Conservation (phyloP, 2,329 filamentous ascomycete genomes). For the Nannizzia gypsea region DNA sequence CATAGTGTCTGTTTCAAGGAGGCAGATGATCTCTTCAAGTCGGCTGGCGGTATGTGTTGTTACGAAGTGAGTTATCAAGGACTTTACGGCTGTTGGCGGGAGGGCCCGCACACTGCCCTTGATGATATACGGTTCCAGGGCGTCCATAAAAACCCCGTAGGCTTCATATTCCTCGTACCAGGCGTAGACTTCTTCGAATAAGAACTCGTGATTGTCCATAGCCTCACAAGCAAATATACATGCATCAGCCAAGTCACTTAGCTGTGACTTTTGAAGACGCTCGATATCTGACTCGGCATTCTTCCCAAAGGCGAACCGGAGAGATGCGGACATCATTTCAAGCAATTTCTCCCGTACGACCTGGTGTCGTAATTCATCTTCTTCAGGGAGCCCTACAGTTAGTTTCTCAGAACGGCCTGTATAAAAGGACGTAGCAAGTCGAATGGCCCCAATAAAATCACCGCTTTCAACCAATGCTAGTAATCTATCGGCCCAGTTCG, state of each 20-base stretch:
- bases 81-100: slow-evolving; percentile 75
- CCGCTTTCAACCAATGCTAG: slow-evolving; percentile 91
- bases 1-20: slow-evolving; percentile 78
- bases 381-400: slow-evolving; percentile 84
- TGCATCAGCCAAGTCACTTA: slow-evolving; percentile 67
- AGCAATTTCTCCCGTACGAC: slow-evolving; percentile 81
- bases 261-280: slow-evolving; percentile 47
- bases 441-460: slow-evolving; percentile 87
- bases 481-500: slow-evolving; percentile 92
- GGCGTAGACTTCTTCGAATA: slow-evolving; percentile 85
- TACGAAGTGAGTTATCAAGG: slow-evolving; percentile 71
- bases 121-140: slow-evolving; percentile 76
- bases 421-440: slow-evolving; percentile 84
- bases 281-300: slow-evolving; percentile 37
- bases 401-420: slow-evolving; percentile 84
- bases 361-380: slow-evolving; percentile 59
- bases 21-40: slow-evolving; percentile 88
- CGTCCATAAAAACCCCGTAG: slow-evolving; percentile 71
- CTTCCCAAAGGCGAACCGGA: slow-evolving; percentile 76
- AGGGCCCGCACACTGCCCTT: slow-evolving; percentile 62
- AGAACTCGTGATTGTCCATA: slow-evolving; percentile 65
- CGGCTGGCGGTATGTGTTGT: slow-evolving; percentile 60
- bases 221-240: slow-evolving; percentile 74
- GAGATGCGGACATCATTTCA: slow-evolving; percentile 84
- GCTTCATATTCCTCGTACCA: slow-evolving; percentile 70